Evolutionary conservation across 2,329 filamentous ascomycete genomes (phyloP), one percentile per base, ranked within the genome.

Genomic region (Zasmidium cellare): DNA sequence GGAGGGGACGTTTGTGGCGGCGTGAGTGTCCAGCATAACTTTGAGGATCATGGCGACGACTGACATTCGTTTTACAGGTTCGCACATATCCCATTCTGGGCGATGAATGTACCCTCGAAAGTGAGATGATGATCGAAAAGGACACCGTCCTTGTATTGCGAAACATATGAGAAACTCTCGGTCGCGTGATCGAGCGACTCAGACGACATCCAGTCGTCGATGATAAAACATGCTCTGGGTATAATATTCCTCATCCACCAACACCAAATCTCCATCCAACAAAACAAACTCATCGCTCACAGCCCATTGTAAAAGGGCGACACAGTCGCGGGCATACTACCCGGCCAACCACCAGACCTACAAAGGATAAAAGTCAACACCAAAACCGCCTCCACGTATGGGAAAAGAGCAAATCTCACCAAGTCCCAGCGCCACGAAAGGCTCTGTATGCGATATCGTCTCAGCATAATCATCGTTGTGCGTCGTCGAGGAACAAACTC

Each of bases 371-470:
- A 49, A 41, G 11, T 41, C 35, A 41, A 41, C 12, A 41, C 3
- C 35, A 5, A 41, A 41, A 14, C n/a, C 3, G 7, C 35, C n/a
- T 41, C 35, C 35, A 3, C 35, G 7, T 11, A 28, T 28, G 28
- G 16, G n/a, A 18, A 12, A 14, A 14, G 23, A 25, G n/a, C 19
- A 25, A 19, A 14, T 9, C 55, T 57, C 18, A 57, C 55, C 55
- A 57, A 31, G 50, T 35, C 14, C 51, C 38, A 45, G 41, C 23
- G 46, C 50, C 19, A 11, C 45, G 46, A 20, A 59, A 53, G 49
- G 57, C 49, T 45, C 47, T 55, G 41, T 28, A 28, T 28, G 25
- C 52, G 46, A 46, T 16, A 23, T 47, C 47, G 22, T 41, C 41
- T 51, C 51, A 51, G 51, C 48, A 35, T 53, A 41, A 45, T n/a